Evolutionary conservation across 2,329 filamentous ascomycete genomes (phyloP).

Genomic region (Fusarium luffae): DNA sequence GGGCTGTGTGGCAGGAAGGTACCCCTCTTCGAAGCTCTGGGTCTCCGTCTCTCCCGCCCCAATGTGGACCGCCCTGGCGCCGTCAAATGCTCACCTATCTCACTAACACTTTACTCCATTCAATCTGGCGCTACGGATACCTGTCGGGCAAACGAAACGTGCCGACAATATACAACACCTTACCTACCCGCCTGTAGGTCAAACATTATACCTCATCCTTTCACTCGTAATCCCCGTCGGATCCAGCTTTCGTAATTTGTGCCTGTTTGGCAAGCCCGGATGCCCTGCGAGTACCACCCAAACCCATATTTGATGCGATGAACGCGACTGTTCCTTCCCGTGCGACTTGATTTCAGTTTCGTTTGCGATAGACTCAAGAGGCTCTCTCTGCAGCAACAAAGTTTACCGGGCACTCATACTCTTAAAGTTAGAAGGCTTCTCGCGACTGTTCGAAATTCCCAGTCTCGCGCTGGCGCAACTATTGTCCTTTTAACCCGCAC

Average conservation of each 20-base stretch:
- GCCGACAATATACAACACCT: conserved; percentile 23
- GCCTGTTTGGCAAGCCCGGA: not conserved
- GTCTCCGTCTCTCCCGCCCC: conserved; percentile 32
- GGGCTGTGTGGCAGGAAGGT: conserved; percentile 7
- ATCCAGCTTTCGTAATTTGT: not conserved
- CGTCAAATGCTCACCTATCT: conserved; percentile 25
- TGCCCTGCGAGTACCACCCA: conserved; percentile 10
- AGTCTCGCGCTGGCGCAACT: conserved; percentile 41
- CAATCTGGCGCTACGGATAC: conserved; percentile 24
- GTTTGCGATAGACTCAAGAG: conserved; percentile 29
- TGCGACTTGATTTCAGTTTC: conserved; percentile 32
- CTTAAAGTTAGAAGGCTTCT: conserved; percentile 14
- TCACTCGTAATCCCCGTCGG: not conserved
- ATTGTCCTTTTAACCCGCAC: conserved; percentile 46
- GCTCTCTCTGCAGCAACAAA: conserved; percentile 1
- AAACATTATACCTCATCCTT: conserved; percentile 6
- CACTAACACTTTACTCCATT: conserved; percentile 21
- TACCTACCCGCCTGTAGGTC: not conserved
- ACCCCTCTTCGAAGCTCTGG: conserved; percentile 15
- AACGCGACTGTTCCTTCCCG: conserved; percentile 24
- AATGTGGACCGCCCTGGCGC: conserved; percentile 27
- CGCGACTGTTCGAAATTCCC: conserved; percentile 15
- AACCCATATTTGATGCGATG: conserved; percentile 16
- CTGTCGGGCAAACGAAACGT: conserved; percentile 24
- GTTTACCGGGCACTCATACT: not conserved